Evolutionary conservation across 768 basidiomycete genomes (phyloP), one percentile per base, ranked within the genome.

Genomic region (Termitomyces sp.): DNA sequence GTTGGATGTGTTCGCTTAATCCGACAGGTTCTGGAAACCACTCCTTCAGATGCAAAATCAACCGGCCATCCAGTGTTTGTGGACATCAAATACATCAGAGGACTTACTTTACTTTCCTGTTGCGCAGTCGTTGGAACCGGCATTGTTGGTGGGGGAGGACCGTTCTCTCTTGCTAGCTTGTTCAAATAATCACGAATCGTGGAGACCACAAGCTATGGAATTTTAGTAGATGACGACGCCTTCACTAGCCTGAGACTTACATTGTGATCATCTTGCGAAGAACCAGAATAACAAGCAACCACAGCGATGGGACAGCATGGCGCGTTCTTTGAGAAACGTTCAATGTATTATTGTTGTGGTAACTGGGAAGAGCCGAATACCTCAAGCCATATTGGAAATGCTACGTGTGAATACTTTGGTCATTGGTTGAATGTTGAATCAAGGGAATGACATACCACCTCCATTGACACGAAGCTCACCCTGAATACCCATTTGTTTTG

Each of bases 321-420:
- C 14, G 87, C 88, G 58, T 88, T 90, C 90, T 92, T 56, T 35
- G 16, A 51, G 10, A 19, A 48, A 32, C 19, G 23, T 41, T 55
- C 47, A 46, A 37, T 50, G 56, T 27, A 50, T 46, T 10, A 53
- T 52, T 35, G 46, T 11, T 55, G 45, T 11, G 23, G 10, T 30
- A 10, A 19, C 19, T 23, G n/a, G 37, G 53, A 35, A 48, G 35
- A 48, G 43, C 28, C 44, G 56, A 69, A 63, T 67, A 86, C 89
- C 78, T 91, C 85, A 56, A 92, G 71, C 89, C 89, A 92, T 61
- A 92, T 84, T 4, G 90, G 90, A 76, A 89, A 91, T 0, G 90
- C 90, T 92, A 59, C 14, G 25, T 10, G 27, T 25, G 11, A 41
- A 44, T 14, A 19, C 30, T 49, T 17, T 39, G 17, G 51, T 44